These are phyloP conservation scores for Moniliella sp. DNA, from an alignment of 1,284 basidiomycete species.

Conservation along the genomic window DNA sequence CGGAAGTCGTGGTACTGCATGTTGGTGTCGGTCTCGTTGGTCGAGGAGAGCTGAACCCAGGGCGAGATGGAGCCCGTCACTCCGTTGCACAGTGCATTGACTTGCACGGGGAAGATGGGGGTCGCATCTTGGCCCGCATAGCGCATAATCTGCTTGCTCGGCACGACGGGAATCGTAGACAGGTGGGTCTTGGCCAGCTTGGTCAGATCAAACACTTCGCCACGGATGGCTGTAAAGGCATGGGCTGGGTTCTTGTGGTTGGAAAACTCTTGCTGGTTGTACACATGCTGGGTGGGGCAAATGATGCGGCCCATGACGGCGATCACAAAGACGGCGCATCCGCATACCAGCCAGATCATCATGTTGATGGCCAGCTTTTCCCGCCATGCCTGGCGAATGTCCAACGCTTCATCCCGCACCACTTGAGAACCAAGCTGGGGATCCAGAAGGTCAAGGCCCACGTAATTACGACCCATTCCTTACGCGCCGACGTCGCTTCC, in stretches of 20 bases:
- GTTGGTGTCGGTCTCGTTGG: conserved; percentile 57
- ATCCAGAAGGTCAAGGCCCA: conserved; percentile 83
- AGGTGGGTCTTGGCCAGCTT: conserved; percentile 39
- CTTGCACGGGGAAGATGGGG: conserved; percentile 79
- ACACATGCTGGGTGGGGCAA: conserved; percentile 83
- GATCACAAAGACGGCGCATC: conserved; percentile 71
- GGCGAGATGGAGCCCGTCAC: conserved; percentile 58
- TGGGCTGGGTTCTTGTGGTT: conserved; percentile 52
- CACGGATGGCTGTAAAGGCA: conserved; percentile 60
- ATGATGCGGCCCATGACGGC: conserved; percentile 67
- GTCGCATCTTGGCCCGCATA: conserved; percentile 64
- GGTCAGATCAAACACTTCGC: conserved; percentile 68
- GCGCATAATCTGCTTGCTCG: conserved; percentile 50
- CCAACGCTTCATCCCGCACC: no score
- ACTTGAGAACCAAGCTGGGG: conserved; percentile 74
- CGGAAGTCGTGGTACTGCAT: conserved; percentile 83
- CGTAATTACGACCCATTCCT: conserved; percentile 67
- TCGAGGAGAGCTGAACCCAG: conserved; percentile 56
- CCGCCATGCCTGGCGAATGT: conserved; percentile 84
- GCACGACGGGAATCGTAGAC: conserved; percentile 52
- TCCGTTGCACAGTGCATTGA: conserved; percentile 79
- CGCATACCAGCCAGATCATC: conserved; percentile 84
- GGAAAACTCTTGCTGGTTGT: conserved; percentile 52
- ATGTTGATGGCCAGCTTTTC: conserved; percentile 81
- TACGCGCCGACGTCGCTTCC: conserved; percentile 54